phyloP scores from a whole-genome alignment of 192 early-diverging fungal species.

The Haplosporangium gracile region DNA sequence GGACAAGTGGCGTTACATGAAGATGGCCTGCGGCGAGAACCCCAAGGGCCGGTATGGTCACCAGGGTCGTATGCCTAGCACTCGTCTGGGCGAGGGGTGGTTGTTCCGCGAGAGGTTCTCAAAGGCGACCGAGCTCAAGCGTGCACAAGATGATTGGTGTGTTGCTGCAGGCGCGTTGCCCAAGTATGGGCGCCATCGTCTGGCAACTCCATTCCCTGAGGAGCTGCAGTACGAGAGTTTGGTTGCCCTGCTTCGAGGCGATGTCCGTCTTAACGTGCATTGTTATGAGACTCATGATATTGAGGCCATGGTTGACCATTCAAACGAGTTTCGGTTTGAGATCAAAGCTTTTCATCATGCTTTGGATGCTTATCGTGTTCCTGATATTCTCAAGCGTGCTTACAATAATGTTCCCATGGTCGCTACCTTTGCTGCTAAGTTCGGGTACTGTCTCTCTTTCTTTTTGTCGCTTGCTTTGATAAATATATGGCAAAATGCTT shows the following conservation, averaged over 20 bases:
- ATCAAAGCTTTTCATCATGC: constrained; percentile 82
- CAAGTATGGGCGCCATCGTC: constrained; percentile 34
- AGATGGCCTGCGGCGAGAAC: constrained; percentile 88
- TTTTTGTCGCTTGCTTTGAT: neutral
- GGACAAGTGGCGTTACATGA: constrained; percentile 74
- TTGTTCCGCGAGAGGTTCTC: constrained; percentile 68
- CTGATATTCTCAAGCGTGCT: constrained; percentile 66
- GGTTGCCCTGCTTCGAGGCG: constrained; percentile 71
- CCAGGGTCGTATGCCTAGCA: constrained; percentile 31
- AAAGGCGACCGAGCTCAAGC: constrained; percentile 61
- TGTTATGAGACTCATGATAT: constrained; percentile 78
- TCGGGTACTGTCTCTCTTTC: constrained; percentile 31
- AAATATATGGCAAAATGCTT: too few species aligned
- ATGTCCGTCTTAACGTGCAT: constrained; percentile 76
- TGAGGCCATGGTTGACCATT: constrained; percentile 75
- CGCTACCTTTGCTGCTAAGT: constrained; percentile 73
- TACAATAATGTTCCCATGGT: constrained; percentile 68
- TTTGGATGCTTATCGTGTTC: constrained; percentile 75
- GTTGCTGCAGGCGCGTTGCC: constrained; percentile 7
- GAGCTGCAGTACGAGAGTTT: constrained; percentile 68
- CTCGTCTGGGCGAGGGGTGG: constrained; percentile 72
- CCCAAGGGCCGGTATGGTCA: constrained; percentile 57
- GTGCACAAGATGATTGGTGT: constrained; percentile 64
- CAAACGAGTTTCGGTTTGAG: constrained; percentile 77
- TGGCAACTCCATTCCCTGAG: constrained; percentile 68